Evolutionary conservation across 768 basidiomycete species (phyloP).

Genomic region (Kwoniella sp.): DNA sequence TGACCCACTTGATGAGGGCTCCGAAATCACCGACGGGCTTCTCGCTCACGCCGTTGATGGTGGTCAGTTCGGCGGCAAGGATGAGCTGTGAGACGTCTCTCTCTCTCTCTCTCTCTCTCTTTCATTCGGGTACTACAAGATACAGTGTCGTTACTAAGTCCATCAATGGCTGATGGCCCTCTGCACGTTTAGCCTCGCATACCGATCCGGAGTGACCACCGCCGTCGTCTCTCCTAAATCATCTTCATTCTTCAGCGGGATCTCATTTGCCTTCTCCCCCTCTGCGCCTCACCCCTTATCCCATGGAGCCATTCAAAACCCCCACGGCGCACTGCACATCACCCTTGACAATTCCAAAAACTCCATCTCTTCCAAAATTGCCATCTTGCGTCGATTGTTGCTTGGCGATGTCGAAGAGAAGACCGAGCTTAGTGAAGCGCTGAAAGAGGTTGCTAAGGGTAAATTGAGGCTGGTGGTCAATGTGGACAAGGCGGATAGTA

Average conservation of each 20-base stretch:
- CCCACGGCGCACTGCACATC: constrained; percentile 70
- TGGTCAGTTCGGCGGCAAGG: constrained; percentile 67
- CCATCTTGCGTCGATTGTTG: constrained; percentile 68
- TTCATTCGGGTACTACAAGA: too few relatives aligned
- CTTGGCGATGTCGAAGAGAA: constrained; percentile 57
- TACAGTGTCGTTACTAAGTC: too few relatives aligned
- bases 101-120: too few relatives aligned
- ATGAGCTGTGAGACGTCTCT: constrained; percentile 65
- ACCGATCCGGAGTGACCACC: constrained; percentile 71
- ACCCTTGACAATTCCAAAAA: constrained; percentile 60
- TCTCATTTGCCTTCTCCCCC: constrained; percentile 66
- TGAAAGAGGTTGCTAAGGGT: constrained; percentile 62
- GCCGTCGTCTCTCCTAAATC: constrained; percentile 67
- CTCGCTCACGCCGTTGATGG: constrained; percentile 72
- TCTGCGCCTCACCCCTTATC: constrained; percentile 66
- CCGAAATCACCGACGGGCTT: constrained; percentile 56
- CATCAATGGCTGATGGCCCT: background rate
- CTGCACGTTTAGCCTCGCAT: constrained; percentile 65
- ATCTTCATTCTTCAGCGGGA: constrained; percentile 64
- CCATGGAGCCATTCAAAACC: constrained; percentile 65
- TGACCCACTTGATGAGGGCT: constrained; percentile 51
- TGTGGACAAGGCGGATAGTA: constrained; percentile 69
- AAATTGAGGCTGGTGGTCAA: constrained; percentile 65
- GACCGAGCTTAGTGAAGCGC: constrained; percentile 60
- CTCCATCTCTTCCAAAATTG: constrained; percentile 81